phyloP scores from a whole-genome alignment of 1,139 yeast species.

The Debaryomyces sp. region DNA sequence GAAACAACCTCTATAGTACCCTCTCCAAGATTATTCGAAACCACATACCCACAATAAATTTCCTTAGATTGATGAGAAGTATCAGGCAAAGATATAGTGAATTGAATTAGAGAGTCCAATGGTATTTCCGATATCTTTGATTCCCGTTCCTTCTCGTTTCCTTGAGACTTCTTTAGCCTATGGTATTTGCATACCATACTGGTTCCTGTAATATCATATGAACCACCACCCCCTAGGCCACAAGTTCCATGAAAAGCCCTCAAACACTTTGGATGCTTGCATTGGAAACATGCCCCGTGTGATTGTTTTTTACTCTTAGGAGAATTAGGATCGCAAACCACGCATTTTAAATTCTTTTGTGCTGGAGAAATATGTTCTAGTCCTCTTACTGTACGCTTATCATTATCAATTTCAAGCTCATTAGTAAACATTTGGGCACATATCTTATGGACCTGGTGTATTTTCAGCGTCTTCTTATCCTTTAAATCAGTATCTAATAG shows the following conservation, averaged over 20 bases:
- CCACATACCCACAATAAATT: slow-evolving; percentile 34
- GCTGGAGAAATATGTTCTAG: slow-evolving; percentile 40
- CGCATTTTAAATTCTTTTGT: slow-evolving; percentile 49
- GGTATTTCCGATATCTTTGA: slow-evolving; percentile 13
- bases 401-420: slow-evolving; percentile 20
- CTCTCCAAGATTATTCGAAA: slow-evolving; percentile 30
- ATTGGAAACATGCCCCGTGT: slow-evolving; percentile 61
- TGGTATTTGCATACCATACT: slow-evolving; percentile 41
- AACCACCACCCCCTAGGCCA: slow-evolving; percentile 55
- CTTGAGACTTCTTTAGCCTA: slow-evolving; percentile 19
- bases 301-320: slow-evolving; percentile 12
- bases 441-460: slow-evolving; percentile 42
- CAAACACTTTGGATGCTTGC: slow-evolving; percentile 51
- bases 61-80: slow-evolving; percentile 18
- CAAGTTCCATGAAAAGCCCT: slow-evolving; percentile 64
- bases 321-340: slow-evolving; percentile 37
- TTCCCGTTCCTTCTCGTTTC: background rate
- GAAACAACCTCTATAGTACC: slow-evolving; percentile 26
- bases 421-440: slow-evolving; percentile 52
- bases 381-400: slow-evolving; percentile 26
- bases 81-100: slow-evolving; percentile 11
- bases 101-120: slow-evolving; percentile 35
- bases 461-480: slow-evolving; percentile 10
- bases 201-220: slow-evolving; percentile 20
- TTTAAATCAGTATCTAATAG: slow-evolving; percentile 28